Percentiles rank a stretch among this genome's conserved stretches.
Evolutionary conservation across 1,139 yeast genomes (phyloP).

Genomic region (Geotrichum bryndzae): DNA sequence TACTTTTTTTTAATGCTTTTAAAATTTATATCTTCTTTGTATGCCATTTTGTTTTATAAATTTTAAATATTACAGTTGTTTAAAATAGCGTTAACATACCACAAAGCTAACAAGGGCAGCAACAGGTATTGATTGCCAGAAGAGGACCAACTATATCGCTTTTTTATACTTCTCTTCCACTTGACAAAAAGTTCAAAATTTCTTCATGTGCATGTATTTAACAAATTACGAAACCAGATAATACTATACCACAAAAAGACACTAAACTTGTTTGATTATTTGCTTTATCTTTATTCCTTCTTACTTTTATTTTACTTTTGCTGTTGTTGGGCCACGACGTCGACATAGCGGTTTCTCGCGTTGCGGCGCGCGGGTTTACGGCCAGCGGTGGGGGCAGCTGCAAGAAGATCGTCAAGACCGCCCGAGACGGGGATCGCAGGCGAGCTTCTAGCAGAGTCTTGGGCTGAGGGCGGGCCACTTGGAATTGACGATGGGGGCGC

Average conservation of each 20-base stretch:
- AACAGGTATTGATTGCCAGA: no score
- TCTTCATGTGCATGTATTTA: not conserved
- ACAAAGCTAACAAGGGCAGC: no score
- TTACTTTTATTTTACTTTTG: not conserved
- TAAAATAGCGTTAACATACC: no score
- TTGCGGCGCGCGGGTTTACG: slow-evolving; percentile 56
- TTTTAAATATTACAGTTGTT: no score
- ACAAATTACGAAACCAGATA: not conserved
- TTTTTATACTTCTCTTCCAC: not conserved
- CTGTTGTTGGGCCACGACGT: slow-evolving; percentile 51
- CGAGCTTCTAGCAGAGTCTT: not conserved
- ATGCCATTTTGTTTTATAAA: no score
- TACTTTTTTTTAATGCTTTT: no score
- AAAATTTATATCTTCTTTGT: no score
- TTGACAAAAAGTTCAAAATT: not conserved
- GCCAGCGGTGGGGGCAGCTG: slow-evolving; percentile 38
- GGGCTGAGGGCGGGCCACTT: not conserved
- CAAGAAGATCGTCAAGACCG: slow-evolving; percentile 67
- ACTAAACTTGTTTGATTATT: not conserved
- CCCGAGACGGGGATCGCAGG: slow-evolving; percentile 23
- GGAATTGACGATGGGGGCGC: slow-evolving; percentile 4
- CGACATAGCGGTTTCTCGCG: slow-evolving; percentile 67
- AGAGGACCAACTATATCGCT: not conserved
- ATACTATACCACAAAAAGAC: not conserved
- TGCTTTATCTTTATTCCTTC: not conserved